Evolutionary conservation across 78 protist species (phyloP), one percentile per base, ranked within the genome.

Genomic region (Dictyostelium intermedium): DNA sequence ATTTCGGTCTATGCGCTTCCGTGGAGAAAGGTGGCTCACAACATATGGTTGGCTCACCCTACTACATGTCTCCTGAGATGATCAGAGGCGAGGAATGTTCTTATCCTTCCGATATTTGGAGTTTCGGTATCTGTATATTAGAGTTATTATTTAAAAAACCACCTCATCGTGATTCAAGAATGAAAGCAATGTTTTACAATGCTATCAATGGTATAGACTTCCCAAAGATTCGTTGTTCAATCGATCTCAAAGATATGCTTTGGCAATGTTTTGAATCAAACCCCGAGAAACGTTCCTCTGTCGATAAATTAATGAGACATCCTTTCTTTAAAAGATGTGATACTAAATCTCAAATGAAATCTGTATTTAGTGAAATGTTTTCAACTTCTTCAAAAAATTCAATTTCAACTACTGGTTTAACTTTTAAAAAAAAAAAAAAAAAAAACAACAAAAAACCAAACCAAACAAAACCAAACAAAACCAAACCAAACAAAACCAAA

Each of bases 31-130:
- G 82, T 25, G 89, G 69, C 4, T 32, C 84, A 25, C 73, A 79
- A 35, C 96, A 94, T 41, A 94, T 94, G 96, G 89, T 85, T n/a
- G 96, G 96, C 16, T 86, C 96, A 20, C 96, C 96, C 0, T 94
- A 80, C 2, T 94, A 92, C 82, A 94, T 94, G 96, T 72, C 96
- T 27, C 96, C 96, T 9, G 96, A 94, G 39, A 85, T 84, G 84
- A 63, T 94, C 2, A 74, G 77, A 9, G 93, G 96, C 2, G 79
- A 87, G 4, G 70, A 91, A 7, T 85, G 83, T 66, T 82, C 92
- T 30, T 80, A 79, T 23, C 82, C 94, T 25, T 53, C 82, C 27
- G 96, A 94, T 72, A 61, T 94, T 70, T 94, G 96, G 96, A 94
- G 96, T 87, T 85, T 80, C 56, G 96, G 92, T 73, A 85, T 94